A percentile compares a stretch with the other conserved stretches of the same genome.
phyloP scores from a whole-genome alignment of 768 basidiomycete genomes.

The Hygrophorus russula region DNA sequence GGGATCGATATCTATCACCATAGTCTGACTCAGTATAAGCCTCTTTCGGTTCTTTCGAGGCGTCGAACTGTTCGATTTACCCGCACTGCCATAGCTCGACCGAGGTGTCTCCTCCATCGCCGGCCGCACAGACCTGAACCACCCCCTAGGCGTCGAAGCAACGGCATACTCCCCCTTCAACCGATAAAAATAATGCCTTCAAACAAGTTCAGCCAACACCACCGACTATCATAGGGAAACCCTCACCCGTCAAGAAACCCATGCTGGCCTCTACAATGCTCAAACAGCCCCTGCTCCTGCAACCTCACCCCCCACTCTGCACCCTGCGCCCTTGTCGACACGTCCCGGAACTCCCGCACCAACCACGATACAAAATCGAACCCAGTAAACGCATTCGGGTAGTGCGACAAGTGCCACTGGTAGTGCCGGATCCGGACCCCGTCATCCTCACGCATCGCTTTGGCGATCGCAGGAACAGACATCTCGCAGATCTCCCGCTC shows the following conservation, averaged over 20 bases:
- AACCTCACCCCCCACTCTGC: conserved; percentile 69
- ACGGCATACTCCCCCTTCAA: conserved; percentile 67
- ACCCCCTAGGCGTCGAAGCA: conserved; percentile 58
- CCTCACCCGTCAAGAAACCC: conserved; percentile 81
- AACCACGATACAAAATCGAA: conserved; percentile 88
- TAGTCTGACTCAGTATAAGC: conserved; percentile 76
- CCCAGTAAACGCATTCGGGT: conserved; percentile 80
- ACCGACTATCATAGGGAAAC: neutral
- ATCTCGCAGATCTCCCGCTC: conserved; percentile 63
- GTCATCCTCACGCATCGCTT: conserved; percentile 78
- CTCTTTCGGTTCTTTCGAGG: conserved; percentile 44
- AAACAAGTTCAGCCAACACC: conserved; percentile 4
- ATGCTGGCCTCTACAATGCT: conserved; percentile 70
- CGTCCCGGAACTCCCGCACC: conserved; percentile 82
- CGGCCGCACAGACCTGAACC: conserved; percentile 54
- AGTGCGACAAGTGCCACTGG: conserved; percentile 67
- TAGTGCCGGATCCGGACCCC: conserved; percentile 77
- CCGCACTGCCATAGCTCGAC: conserved; percentile 20
- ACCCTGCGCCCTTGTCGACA: conserved; percentile 72
- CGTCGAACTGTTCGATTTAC: conserved; percentile 23
- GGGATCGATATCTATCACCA: conserved; percentile 81
- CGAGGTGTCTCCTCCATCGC: conserved; percentile 28
- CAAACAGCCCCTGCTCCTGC: conserved; percentile 74
- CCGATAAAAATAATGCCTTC: conserved; percentile 82
- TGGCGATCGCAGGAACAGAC: conserved; percentile 53